Conservation (phyloP, 2,329 filamentous ascomycete genomes). For the Diplodia seriata region DNA sequence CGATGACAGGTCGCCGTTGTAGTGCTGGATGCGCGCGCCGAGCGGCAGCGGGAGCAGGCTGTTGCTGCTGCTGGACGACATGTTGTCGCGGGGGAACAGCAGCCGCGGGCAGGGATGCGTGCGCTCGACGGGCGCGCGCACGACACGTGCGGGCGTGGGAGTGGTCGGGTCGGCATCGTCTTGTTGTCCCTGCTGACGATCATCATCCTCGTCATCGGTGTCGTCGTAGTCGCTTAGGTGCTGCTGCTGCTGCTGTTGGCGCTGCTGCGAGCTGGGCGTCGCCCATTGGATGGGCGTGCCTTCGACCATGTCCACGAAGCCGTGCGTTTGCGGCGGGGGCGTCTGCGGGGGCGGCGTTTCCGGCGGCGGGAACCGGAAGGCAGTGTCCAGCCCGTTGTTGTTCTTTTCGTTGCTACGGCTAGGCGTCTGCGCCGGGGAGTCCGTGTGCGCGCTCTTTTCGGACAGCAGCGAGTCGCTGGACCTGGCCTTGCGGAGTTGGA, state of each 20-base stretch:
- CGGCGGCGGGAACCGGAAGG: conserved; percentile 8
- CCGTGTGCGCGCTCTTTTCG: neutral
- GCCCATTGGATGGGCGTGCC: conserved; percentile 24
- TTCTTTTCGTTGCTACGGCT: conserved; percentile 10
- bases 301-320: conserved; percentile 25
- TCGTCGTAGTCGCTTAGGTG: neutral
- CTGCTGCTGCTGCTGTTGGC: no score
- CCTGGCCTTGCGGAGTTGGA: conserved; percentile 25
- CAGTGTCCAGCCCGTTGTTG: conserved; percentile 33
- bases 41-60: conserved; percentile 29
- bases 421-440: conserved; percentile 31
- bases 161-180: neutral
- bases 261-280: conserved; percentile 1
- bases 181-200: no score
- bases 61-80: conserved; percentile 29
- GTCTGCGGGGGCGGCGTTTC: conserved; percentile 10
- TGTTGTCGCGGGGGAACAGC: conserved; percentile 27
- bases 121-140: neutral
- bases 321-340: conserved; percentile 18
- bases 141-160: conserved; percentile 6
- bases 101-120: conserved; percentile 20
- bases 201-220: neutral
- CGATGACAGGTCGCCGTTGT: conserved; percentile 39
- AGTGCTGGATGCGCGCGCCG: conserved; percentile 33
- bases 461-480: conserved; percentile 17